Percentiles rank a stretch among this genome's conserved stretches.
These are phyloP conservation scores for Penicillium sp. DNA, from an alignment of 2,329 filamentous ascomycete species.

Conservation along the genomic window DNA sequence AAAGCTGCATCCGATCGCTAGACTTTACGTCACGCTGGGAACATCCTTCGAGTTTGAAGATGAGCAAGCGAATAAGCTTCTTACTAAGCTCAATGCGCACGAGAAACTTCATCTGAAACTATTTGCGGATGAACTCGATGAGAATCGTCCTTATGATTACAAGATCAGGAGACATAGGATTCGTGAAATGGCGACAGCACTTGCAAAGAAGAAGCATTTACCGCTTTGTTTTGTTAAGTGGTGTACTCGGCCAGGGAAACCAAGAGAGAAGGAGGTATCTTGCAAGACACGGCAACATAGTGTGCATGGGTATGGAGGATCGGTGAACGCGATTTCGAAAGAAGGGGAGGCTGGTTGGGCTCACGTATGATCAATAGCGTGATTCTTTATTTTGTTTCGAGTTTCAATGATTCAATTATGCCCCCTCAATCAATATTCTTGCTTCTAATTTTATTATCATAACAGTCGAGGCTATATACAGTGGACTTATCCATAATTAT, in stretches of 20 bases:
- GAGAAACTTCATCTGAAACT: constrained; percentile 1
- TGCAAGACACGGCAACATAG: not conserved
- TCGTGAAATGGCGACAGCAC: not conserved
- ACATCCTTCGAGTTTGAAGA: not conserved
- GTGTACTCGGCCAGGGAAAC: not conserved
- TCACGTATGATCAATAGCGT: not conserved
- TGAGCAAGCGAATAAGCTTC: not conserved
- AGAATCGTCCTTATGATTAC: not conserved
- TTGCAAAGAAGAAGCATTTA: not conserved
- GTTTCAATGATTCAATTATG: not conserved
- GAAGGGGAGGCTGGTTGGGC: not conserved
- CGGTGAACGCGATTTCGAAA: not conserved
- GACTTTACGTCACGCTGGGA: not conserved
- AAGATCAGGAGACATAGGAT: not conserved
- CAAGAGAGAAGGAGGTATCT: not conserved
- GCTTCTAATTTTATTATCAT: not conserved
- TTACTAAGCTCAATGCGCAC: not conserved
- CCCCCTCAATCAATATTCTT: not conserved
- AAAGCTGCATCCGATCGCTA: not conserved
- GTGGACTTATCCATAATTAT: not conserved
- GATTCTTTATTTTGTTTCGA: not conserved
- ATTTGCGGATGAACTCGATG: not conserved
- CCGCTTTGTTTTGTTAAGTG: not conserved
- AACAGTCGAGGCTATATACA: not conserved
- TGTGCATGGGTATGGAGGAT: not conserved